These are phyloP conservation scores for Tulasnella sp. DNA, from an alignment of 768 basidiomycete species.

Conservation along the genomic window DNA sequence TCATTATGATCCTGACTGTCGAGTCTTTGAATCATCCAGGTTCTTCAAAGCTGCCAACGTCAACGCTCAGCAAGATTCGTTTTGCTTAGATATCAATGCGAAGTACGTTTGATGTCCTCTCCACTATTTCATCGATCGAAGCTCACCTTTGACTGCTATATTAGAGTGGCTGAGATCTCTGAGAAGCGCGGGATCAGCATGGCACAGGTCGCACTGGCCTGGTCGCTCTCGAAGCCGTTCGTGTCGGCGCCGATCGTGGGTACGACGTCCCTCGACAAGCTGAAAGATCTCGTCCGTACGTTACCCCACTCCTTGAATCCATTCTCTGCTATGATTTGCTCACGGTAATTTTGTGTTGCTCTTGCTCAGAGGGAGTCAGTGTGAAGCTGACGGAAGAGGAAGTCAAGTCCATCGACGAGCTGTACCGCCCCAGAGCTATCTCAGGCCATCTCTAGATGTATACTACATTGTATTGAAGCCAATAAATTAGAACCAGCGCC, in stretches of 20 bases:
- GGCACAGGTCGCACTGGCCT: conserved; percentile 25
- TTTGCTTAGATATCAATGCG: neutral
- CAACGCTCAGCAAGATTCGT: neutral
- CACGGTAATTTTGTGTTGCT: neutral
- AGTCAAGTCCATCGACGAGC: conserved; percentile 23
- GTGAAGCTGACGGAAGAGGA: conserved; percentile 25
- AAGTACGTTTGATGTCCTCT: neutral
- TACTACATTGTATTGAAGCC: neutral
- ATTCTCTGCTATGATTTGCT: neutral
- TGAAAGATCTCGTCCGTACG: conserved; percentile 38
- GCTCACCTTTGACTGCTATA: too few species aligned
- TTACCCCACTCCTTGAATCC: neutral
- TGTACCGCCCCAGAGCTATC: conserved; percentile 23
- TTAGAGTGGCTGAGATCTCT: conserved; percentile 21
- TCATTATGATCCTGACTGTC: too few species aligned
- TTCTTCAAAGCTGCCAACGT: neutral
- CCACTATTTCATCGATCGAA: too few species aligned
- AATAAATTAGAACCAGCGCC: neutral
- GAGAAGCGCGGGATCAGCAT: conserved; percentile 22
- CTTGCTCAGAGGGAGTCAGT: neutral
- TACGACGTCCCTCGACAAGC: conserved; percentile 1
- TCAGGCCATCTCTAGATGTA: conserved; percentile 18
- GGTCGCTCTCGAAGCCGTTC: conserved; percentile 2
- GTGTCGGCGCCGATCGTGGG: conserved; percentile 6
- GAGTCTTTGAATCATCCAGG: too few species aligned